These are phyloP conservation scores for Penicillium goetzii DNA, from an alignment of 495 filamentous ascomycete species.

Conservation along the genomic window DNA sequence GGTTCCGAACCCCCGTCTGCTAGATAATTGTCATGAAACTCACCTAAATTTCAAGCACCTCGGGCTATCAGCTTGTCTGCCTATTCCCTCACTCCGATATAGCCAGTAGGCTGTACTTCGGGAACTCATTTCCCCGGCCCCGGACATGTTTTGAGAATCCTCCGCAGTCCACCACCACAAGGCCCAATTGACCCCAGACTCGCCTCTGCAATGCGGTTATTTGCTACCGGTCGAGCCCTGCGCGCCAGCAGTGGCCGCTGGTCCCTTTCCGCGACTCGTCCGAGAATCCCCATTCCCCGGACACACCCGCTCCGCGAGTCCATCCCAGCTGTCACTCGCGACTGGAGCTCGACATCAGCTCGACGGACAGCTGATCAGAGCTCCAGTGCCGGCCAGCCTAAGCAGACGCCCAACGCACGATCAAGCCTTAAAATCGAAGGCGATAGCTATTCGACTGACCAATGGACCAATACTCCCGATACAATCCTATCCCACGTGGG, in stretches of 20 bases:
- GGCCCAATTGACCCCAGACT: background rate
- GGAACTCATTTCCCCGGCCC: conserved; percentile 39
- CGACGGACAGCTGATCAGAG: conserved; percentile 30
- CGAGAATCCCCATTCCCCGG: conserved; percentile 35
- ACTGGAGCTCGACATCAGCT: conserved; percentile 44
- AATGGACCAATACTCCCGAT: conserved; percentile 83
- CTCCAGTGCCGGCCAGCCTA: conserved; percentile 3
- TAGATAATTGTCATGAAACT: background rate
- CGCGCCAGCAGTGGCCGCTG: conserved; percentile 46
- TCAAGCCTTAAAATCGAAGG: conserved; percentile 58
- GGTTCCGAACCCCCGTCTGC: background rate
- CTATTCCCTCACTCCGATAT: background rate
- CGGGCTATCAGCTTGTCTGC: background rate
- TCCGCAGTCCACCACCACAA: background rate
- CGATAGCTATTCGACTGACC: conserved; percentile 66
- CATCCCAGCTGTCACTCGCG: conserved; percentile 26
- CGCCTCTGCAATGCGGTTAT: conserved; percentile 42
- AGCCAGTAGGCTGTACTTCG: conserved; percentile 27
- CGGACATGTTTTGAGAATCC: conserved; percentile 31
- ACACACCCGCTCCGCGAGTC: conserved; percentile 23
- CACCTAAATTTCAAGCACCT: background rate
- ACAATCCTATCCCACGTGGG: conserved; percentile 73
- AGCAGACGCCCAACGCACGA: conserved; percentile 22
- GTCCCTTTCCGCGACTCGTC: conserved; percentile 36
- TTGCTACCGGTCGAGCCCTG: conserved; percentile 51